Percentiles rank a stretch among this genome's conserved stretches.
Conservation (phyloP, 108 stramenopile genomes). For the Aurantiochytrium sp. region DNA sequence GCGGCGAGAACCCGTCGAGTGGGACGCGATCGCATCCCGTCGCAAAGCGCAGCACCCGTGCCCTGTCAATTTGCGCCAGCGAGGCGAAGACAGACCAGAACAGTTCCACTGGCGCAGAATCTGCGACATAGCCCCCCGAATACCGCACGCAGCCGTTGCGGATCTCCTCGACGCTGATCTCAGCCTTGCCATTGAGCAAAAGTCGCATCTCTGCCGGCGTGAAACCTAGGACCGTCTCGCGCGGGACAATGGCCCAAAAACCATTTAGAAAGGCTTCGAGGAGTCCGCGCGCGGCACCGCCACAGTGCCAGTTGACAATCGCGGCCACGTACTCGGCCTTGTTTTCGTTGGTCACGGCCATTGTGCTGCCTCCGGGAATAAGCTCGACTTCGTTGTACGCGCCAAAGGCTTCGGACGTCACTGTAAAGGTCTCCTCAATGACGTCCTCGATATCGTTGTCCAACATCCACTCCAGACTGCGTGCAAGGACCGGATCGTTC, state of each 20-base stretch:
- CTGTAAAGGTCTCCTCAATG: conserved; percentile 11
- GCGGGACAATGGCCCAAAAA: neutral
- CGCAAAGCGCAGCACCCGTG: neutral
- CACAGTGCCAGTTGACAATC: neutral
- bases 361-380: neutral
- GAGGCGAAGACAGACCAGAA: neutral
- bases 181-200: conserved; percentile 4
- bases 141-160: neutral
- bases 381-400: neutral
- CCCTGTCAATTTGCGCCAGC: neutral
- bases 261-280: neutral
- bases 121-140: neutral
- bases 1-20: neutral
- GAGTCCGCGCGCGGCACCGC: neutral
- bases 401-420: neutral
- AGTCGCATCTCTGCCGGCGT: neutral
- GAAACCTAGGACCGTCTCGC: neutral
- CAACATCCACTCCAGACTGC: neutral
- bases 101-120: neutral
- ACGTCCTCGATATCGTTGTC: neutral
- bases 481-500: neutral
- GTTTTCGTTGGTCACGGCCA: neutral
- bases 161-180: neutral
- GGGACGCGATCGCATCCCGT: conserved; percentile 10
- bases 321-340: neutral